Base-by-base conservation (phyloP, 805 yeast species). In the Wickerhamiella azymoides region DNA sequence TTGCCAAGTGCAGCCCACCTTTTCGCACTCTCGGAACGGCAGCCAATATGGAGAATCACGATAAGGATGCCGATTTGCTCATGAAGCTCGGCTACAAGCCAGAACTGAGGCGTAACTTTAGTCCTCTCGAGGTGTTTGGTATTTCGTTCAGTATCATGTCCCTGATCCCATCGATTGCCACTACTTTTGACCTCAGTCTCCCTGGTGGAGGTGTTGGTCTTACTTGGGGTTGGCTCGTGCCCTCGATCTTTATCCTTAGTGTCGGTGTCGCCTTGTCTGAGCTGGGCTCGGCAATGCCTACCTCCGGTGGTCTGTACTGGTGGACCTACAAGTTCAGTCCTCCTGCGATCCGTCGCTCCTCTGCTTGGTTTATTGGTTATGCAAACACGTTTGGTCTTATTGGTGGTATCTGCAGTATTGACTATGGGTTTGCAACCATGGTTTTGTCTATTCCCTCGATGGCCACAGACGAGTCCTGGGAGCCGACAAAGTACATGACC, bases 91-190 rank as follows among this genome's bases (percentile, higher is more conserved):
- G 88, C 6, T 80, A 80, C 60, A 78, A 77, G 57, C 81, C 77
- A 54, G 85, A 80, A 54, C 63, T 80, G 45, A 66, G 65, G 35
- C 71, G 88, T 58, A 68, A 69, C 32, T 80, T 77, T 55, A 67
- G 77, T 1, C 72, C 79, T 1, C 49, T 76, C 40, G 82, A 78
- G 60, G 77, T 79, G 10, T 80, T 80, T 56, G 84, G 83, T 43
- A 74, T 80, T 44, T 81, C 84, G 1, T 79, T 78, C 54, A 72
- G 79, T 14, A 78, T 80, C 57, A 79, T 80, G 84, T 82, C 84
- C 9, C 61, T 80, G 43, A 52, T 54, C 13, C 83, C 83, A 0
- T 72, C 80, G 10, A 74, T 79, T 43, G 73, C 82, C 0, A 72
- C 83, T 2, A 67, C 71, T 26, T 56, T 78, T 27, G 65, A 65